Percentiles rank a stretch among this genome's conserved stretches.
These are phyloP conservation scores for Plicaturopsis crispa DNA, from an alignment of 768 basidiomycete species.

Conservation along the genomic window DNA sequence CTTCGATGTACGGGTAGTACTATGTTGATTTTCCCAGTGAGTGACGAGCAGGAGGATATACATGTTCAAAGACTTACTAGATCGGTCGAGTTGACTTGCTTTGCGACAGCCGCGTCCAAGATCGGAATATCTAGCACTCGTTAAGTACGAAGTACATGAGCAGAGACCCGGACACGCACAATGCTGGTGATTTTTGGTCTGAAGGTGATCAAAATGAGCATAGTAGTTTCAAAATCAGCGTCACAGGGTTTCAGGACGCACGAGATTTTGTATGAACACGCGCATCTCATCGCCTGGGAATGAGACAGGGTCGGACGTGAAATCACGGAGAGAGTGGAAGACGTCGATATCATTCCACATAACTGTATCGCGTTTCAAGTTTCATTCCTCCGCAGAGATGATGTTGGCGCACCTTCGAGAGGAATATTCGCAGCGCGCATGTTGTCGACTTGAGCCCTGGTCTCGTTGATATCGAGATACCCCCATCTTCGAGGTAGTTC, in stretches of 20 bases:
- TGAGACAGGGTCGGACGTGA: conserved; percentile 58
- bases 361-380: too few species aligned
- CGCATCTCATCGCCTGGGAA: conserved; percentile 50
- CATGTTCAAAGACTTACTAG: conserved; percentile 39
- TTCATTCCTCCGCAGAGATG: too few species aligned
- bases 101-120: conserved; percentile 54
- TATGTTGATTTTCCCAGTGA: conserved; percentile 16
- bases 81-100: conserved; percentile 53
- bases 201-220: too few species aligned
- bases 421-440: conserved; percentile 69
- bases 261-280: conserved; percentile 48
- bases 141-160: too few species aligned
- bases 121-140: conserved; percentile 69
- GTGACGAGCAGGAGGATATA: neutral
- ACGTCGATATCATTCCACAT: conserved; percentile 80
- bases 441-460: conserved; percentile 41
- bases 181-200: conserved; percentile 40
- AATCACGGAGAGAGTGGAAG: conserved; percentile 62
- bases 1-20: conserved; percentile 64
- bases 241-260: too few species aligned
- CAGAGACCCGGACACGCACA: conserved; percentile 22
- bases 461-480: conserved; percentile 42
- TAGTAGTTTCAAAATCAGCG: too few species aligned
- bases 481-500: conserved; percentile 19
- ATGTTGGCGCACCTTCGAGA: conserved; percentile 54